phyloP scores from a whole-genome alignment of 331 rosid species.

The Ulmus americana region DNA sequence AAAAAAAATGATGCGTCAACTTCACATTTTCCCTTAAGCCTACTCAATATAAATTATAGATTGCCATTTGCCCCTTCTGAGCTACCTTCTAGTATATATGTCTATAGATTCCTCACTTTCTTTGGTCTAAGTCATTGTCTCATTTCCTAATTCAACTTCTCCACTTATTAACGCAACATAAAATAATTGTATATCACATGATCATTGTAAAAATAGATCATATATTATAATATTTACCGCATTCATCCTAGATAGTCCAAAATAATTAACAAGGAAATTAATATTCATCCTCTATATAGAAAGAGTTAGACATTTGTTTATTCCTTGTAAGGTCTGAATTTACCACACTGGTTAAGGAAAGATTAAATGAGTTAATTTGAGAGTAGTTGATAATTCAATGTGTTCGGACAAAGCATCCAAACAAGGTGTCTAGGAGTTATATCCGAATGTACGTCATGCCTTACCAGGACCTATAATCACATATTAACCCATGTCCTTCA shows the following conservation, averaged over 20 bases:
- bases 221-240: neutral
- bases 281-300: neutral
- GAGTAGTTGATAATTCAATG: no score
- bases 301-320: no score
- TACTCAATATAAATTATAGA: neutral
- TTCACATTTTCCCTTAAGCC: neutral
- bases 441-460: no score
- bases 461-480: no score
- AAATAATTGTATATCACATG: slow-evolving; percentile 6
- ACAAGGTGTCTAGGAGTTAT: no score
- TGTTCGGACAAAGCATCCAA: no score
- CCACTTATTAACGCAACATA: neutral
- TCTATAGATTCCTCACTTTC: slow-evolving; percentile 23
- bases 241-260: neutral
- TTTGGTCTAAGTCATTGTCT: slow-evolving; percentile 23
- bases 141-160: neutral
- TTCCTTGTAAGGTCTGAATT: no score
- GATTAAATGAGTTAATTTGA: no score
- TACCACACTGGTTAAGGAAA: no score
- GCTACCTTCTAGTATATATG: neutral
- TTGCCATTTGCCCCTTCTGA: neutral
- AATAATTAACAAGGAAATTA: neutral
- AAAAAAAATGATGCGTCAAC: slow-evolving; percentile 24
- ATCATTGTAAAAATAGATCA: neutral
- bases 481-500: no score